Percentiles rank a stretch among this genome's conserved stretches.
Conservation (phyloP, 1,139 yeast genomes). For the Debaryomyces robertsiae region DNA sequence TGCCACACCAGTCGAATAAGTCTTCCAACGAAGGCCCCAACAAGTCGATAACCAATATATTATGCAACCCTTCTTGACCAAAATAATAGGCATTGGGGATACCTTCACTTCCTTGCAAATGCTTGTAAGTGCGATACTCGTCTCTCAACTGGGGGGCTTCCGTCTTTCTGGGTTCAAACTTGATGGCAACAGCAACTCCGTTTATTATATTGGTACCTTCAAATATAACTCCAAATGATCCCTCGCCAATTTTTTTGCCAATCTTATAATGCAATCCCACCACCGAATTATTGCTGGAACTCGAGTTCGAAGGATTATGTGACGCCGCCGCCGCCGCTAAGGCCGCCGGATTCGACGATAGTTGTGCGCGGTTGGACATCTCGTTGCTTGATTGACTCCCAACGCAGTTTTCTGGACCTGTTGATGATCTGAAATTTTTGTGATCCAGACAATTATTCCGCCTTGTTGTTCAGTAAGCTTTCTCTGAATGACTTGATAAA, state of each 20-base stretch:
- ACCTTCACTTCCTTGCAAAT: constrained; percentile 76
- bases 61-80: constrained; percentile 97
- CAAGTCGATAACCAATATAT: constrained; percentile 87
- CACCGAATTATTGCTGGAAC: constrained; percentile 44
- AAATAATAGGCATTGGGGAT: constrained; percentile 95
- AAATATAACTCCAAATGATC: constrained; percentile 80
- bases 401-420: background rate
- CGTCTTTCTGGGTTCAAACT: constrained; percentile 87
- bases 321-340: constrained; percentile 43
- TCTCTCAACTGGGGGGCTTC: constrained; percentile 97
- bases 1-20: constrained; percentile 97
- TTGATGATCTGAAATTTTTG: background rate
- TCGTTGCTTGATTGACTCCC: background rate
- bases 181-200: constrained; percentile 75
- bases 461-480: background rate
- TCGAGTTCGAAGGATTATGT: constrained; percentile 25
- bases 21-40: constrained; percentile 96
- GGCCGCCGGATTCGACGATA: constrained; percentile 39
- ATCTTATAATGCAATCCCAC: constrained; percentile 81
- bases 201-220: constrained; percentile 79
- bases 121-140: constrained; percentile 90
- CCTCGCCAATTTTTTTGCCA: constrained; percentile 84
- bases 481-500: no score
- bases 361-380: constrained; percentile 30
- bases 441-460: background rate